Percentiles rank a stretch among this genome's conserved stretches.
Evolutionary conservation across 2,329 filamentous ascomycete species (phyloP).

Genomic region (Ascochyta lentis): DNA sequence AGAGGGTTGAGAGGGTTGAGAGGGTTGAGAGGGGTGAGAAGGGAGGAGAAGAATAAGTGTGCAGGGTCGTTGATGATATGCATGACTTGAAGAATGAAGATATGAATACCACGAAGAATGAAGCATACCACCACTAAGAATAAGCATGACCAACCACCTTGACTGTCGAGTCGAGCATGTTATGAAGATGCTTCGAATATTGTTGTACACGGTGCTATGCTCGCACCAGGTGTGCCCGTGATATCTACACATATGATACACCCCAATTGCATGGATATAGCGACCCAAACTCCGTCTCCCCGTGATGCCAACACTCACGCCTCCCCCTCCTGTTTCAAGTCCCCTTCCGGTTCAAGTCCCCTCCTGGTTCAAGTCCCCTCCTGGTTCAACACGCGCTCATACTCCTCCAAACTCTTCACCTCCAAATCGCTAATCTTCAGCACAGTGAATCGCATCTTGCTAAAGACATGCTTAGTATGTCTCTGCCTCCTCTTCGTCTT

Average conservation of each 20-base stretch:
- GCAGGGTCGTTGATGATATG: too few species aligned
- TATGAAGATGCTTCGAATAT: neutral
- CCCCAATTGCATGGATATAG: neutral
- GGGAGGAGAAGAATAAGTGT: too few species aligned
- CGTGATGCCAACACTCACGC: neutral
- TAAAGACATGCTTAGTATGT: constrained; percentile 75
- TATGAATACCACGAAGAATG: too few species aligned
- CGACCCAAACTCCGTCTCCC: neutral
- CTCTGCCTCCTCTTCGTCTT: constrained; percentile 71
- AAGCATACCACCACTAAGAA: neutral
- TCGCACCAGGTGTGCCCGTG: constrained; percentile 13
- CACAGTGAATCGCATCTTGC: constrained; percentile 90
- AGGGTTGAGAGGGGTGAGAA: too few species aligned
- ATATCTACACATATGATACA: constrained; percentile 30
- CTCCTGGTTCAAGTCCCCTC: too few species aligned
- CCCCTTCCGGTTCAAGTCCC: too few species aligned
- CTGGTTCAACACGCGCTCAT: constrained; percentile 49
- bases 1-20: too few species aligned
- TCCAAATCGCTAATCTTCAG: constrained; percentile 83
- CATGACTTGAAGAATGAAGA: too few species aligned
- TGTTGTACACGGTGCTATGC: constrained; percentile 14
- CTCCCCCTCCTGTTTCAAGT: too few species aligned
- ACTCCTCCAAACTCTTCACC: constrained; percentile 65
- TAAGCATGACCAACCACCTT: neutral
- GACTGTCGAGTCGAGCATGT: too few species aligned